These are phyloP conservation scores for Diaporthe capsici DNA, from an alignment of 2,329 filamentous ascomycete species.

Conservation along the genomic window DNA sequence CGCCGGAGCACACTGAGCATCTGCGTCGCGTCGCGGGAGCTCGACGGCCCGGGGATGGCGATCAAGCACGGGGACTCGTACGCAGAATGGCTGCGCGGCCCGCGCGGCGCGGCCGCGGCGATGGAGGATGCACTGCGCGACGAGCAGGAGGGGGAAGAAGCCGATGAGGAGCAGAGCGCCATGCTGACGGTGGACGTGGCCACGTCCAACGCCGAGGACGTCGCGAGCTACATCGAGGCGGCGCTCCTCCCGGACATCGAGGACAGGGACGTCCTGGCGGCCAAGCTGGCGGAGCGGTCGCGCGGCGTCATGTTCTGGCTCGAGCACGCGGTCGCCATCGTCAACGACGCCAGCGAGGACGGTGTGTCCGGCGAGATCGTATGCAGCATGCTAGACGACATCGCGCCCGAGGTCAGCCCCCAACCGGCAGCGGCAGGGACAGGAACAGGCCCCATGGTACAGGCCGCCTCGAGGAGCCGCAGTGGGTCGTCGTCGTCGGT, in stretches of 20 bases:
- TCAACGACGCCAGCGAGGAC: constrained; percentile 53
- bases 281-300: constrained; percentile 48
- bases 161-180: constrained; percentile 12
- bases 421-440: too few relatives aligned
- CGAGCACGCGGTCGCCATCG: constrained; percentile 53
- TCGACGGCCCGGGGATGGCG: constrained; percentile 6
- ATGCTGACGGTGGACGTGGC: constrained; percentile 49
- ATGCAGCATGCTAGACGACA: constrained; percentile 40
- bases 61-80: constrained; percentile 43
- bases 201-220: constrained; percentile 51
- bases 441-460: too few relatives aligned
- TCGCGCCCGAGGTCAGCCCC: constrained; percentile 24
- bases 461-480: neutral
- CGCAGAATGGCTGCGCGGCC: neutral
- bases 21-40: constrained; percentile 48
- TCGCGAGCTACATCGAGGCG: constrained; percentile 50
- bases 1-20: constrained; percentile 52
- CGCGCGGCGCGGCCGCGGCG: neutral
- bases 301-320: constrained; percentile 53
- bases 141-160: neutral
- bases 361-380: constrained; percentile 52
- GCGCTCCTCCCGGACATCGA: constrained; percentile 52
- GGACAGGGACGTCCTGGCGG: constrained; percentile 47
- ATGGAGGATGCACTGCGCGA: neutral
- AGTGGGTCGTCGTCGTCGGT: constrained; percentile 15